Percentiles rank a stretch among this genome's conserved stretches.
Conservation (phyloP, 345 rosid genomes). For the Eucalyptus curtisii region DNA sequence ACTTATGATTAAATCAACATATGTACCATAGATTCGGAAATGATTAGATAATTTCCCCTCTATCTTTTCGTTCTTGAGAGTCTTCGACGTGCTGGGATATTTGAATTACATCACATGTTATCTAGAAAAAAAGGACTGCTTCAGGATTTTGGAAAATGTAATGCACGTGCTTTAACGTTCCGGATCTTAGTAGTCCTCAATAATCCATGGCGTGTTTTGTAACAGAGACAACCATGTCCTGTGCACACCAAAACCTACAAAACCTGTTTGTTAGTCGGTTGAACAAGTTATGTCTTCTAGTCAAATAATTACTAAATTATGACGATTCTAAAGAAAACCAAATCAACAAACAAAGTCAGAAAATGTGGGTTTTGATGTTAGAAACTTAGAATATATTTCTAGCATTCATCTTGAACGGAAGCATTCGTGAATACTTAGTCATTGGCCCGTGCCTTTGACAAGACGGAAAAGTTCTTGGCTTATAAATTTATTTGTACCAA, state of each 20-base stretch:
- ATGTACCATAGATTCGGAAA: neutral
- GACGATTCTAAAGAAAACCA: neutral
- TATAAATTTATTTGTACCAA: too few relatives aligned
- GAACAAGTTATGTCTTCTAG: neutral
- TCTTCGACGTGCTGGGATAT: neutral
- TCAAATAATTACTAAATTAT: neutral
- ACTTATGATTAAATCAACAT: too few relatives aligned
- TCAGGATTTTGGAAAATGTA: neutral
- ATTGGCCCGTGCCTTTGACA: too few relatives aligned
- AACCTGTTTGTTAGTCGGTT: neutral
- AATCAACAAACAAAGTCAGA: neutral
- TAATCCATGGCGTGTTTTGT: neutral
- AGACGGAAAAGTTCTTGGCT: too few relatives aligned
- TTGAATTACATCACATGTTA: neutral
- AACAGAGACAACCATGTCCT: neutral
- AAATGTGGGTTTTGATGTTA: neutral
- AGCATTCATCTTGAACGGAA: too few relatives aligned
- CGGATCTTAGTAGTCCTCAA: neutral
- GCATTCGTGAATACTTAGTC: too few relatives aligned
- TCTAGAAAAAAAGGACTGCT: neutral
- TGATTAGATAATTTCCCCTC: neutral
- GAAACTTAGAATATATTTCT: too few relatives aligned
- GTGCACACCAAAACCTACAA: neutral
- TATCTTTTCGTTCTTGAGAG: neutral
- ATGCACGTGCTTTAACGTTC: neutral